Base-by-base conservation (phyloP, 1,284 basidiomycete genomes). In the Lentinus polychrous region DNA sequence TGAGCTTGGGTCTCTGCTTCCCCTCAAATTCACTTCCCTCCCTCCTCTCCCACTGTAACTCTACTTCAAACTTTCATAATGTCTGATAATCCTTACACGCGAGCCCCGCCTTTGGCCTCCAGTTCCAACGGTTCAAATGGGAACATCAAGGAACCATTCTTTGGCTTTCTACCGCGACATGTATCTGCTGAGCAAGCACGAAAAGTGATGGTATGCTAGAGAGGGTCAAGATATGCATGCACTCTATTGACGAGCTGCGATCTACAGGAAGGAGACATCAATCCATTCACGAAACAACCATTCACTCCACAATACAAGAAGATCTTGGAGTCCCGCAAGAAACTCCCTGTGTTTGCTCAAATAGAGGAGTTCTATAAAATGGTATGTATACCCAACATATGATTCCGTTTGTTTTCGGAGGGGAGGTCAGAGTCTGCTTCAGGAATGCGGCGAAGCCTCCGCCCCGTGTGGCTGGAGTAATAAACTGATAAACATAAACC, bases 331-430 rank as follows among this genome's bases (percentile, higher is more conserved):
- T 71, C 78, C 34, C 79, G 96, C 48, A 92, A 86, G 72, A 91
- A 91, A 61, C 72, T 99, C 11, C 95, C 95, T 0, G 95, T 99
- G 0, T 97, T 80, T 60, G 72, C 84, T 8, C 91, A 97, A 71
- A 97, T 98, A 94, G 78, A 86, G 52, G 86, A 94, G 52, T 96
- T 97, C 66, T 81, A 85, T 59, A 78, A 86, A 56, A 85, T 91
- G 67, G 86, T 88, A 66, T 70, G 83, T 76, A 40, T 15, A n/a
- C 7, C 17, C 14, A 6, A 15, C 23, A 20, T 8, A 15, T 42
- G 3, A 14, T 14, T 5, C 43, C 20, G 15, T 8, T 37, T 37
- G n/a, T 41, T 54, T 55, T 58, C 59, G 64, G 66, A 66, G 61
- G 69, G 66, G 66, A 72, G 68, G 55, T 57, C 52, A 61, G 60